Percentiles rank a stretch among this genome's conserved stretches.
These are phyloP conservation scores for Scopulariopsis brevicaulis DNA, from an alignment of 2,329 filamentous ascomycete genomes.

Conservation along the genomic window DNA sequence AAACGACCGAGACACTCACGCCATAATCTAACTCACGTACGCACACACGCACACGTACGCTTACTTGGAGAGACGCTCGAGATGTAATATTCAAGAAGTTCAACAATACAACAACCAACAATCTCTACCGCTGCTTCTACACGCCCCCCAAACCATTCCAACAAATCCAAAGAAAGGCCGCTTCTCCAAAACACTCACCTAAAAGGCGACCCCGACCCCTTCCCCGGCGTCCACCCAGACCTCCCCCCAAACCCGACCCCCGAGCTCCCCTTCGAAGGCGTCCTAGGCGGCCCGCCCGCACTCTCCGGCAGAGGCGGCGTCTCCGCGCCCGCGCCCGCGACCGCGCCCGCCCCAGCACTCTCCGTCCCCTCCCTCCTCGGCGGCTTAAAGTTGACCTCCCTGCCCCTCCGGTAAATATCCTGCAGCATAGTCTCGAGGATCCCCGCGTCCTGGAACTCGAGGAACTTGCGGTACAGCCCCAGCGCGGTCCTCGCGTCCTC, in stretches of 20 bases:
- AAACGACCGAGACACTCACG: no score
- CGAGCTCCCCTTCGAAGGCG: background rate
- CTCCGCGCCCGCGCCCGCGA: slow-evolving; percentile 33
- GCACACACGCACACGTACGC: no score
- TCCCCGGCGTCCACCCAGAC: slow-evolving; percentile 4
- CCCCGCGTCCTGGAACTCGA: slow-evolving; percentile 79
- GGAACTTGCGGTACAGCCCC: slow-evolving; percentile 78
- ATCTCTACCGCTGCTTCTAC: no score
- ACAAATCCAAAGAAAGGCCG: no score
- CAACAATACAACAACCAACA: no score
- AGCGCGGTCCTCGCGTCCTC: slow-evolving; percentile 89
- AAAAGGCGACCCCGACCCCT: slow-evolving; percentile 3
- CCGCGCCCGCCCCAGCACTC: background rate
- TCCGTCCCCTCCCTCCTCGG: slow-evolving; percentile 29
- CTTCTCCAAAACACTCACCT: slow-evolving; percentile 6
- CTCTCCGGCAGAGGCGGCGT: slow-evolving; percentile 36
- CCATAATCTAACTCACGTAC: no score
- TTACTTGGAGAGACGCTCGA: no score
- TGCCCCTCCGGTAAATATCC: slow-evolving; percentile 60
- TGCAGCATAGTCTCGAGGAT: slow-evolving; percentile 74
- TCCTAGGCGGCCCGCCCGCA: background rate
- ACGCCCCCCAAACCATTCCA: no score
- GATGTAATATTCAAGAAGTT: no score
- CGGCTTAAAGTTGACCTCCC: slow-evolving; percentile 38
- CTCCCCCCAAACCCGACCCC: slow-evolving; percentile 1